Evolutionary conservation across 768 basidiomycete species (phyloP).

Genomic region (Tylopilus sp.): DNA sequence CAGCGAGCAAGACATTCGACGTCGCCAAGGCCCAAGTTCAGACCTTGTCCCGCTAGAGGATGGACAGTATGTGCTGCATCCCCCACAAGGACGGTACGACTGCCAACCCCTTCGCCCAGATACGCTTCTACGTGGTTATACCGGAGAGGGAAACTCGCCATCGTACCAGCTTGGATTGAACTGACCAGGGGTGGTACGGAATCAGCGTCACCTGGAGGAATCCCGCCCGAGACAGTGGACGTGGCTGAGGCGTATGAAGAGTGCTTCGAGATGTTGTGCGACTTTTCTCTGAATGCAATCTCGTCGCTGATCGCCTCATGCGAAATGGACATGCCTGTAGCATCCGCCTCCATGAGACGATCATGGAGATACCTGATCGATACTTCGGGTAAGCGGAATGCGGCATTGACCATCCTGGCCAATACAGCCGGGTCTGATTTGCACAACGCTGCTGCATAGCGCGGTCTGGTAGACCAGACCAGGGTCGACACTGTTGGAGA

Average conservation of each 20-base stretch:
- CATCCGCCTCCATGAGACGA: constrained; percentile 54
- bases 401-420: constrained; percentile 79
- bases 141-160: constrained; percentile 88
- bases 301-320: constrained; percentile 53
- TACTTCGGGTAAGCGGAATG: constrained; percentile 77
- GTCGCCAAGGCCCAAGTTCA: constrained; percentile 92
- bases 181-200: constrained; percentile 71
- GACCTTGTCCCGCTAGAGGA: constrained; percentile 92
- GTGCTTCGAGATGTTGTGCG: constrained; percentile 59
- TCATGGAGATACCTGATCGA: constrained; percentile 67
- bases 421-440: constrained; percentile 62
- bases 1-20: constrained; percentile 67
- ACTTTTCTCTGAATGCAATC: constrained; percentile 67
- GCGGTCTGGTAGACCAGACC: constrained; percentile 90
- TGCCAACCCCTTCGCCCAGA: constrained; percentile 63
- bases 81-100: constrained; percentile 84
- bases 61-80: constrained; percentile 96
- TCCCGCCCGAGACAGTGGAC: constrained; percentile 36
- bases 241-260: constrained; percentile 60
- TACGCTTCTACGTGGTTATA: constrained; percentile 87
- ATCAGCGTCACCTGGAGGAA: constrained; percentile 61
- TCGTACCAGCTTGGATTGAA: constrained; percentile 63
- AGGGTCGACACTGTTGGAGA: constrained; percentile 76
- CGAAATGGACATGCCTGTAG: constrained; percentile 43
- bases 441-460: constrained; percentile 69